Percentiles rank a stretch among this genome's conserved stretches.
These are phyloP conservation scores for Picea mariana DNA, from an alignment of 83 land plant species.

Conservation along the genomic window DNA sequence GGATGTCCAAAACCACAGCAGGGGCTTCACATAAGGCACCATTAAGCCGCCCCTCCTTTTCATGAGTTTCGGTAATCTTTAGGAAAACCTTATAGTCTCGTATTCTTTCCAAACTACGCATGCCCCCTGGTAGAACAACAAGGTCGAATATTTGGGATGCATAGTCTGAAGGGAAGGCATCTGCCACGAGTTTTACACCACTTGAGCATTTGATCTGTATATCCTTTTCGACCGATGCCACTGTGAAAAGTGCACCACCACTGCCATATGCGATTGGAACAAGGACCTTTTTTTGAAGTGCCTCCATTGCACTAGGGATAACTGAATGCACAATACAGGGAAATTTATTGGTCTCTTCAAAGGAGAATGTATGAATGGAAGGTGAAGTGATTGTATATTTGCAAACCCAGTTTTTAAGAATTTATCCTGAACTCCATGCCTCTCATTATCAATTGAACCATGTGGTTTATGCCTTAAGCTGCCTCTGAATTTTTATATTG, in stretches of 20 bases:
- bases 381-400: no score
- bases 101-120: slow-evolving; percentile 48
- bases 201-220: slow-evolving; percentile 36
- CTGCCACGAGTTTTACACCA: slow-evolving; percentile 37
- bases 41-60: slow-evolving; percentile 26
- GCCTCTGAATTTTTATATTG: no score
- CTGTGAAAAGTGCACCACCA: slow-evolving; percentile 42
- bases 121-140: slow-evolving; percentile 45
- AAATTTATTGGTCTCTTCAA: no score
- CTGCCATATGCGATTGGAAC: slow-evolving; percentile 48
- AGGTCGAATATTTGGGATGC: slow-evolving; percentile 33
- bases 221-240: slow-evolving; percentile 45
- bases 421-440: no score
- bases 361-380: no score
- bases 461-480: no score
- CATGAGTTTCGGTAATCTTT: slow-evolving; percentile 31
- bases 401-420: no score
- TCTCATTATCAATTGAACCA: no score
- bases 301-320: no score
- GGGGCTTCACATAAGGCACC: slow-evolving; percentile 57
- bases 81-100: slow-evolving; percentile 32
- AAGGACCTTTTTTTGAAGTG: slow-evolving; percentile 27
- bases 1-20: slow-evolving; percentile 38
- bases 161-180: slow-evolving; percentile 26
- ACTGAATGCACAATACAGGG: no score